Base-by-base conservation (phyloP, 176 grass and related monocot genomes). In the Themeda triandra region DNA sequence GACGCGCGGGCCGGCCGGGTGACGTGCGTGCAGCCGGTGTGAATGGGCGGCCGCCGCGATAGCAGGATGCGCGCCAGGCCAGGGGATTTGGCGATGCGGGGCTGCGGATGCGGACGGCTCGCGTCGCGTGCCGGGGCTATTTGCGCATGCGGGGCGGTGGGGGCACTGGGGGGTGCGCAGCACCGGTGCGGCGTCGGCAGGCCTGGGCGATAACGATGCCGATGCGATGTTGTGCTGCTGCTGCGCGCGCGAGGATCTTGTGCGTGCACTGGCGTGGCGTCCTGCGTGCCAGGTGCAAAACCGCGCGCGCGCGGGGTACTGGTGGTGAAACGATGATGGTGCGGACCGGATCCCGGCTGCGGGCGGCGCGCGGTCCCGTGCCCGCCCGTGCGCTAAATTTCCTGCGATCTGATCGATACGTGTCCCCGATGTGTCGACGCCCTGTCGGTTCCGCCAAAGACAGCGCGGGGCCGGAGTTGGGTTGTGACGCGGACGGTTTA, bases 21-120 rank as follows among this genome's bases (percentile, higher is more conserved):
- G 18, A 14, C 41, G 39, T 41, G 39, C 45, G 37, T 19, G 49
- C 33, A 56, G 5, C 2, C 62, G 10, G 11, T 90, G 88, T 86
- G 88, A 90, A 90, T 40, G 28, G 45, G 58, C 79, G 74, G 58
- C 5, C 88, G 88, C 83, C 79, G 83, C 44, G 42, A 71, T 82
- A 33, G 49, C 30, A 51, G 13, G 36, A 19, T 48, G 63, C 49
- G 25, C 8, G 69, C 73, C 33, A 35, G 33, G 23, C 14, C 23
- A 12, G 33, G 12, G 17, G 54, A 81, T 81, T 66, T 30, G 76
- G 17, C 23, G 62, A 30, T 23, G 74, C 18, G 24, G n/a, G 23
- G 49, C 41, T 32, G 64, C n/a, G 45, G 62, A 66, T n/a, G 77
- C 60, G 10, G 60, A 80, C 66, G 84, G 13, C 6, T n/a, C n/a